Evolutionary conservation across 2,329 filamentous ascomycete species (phyloP).

Genomic region (Penicillium crustosum): DNA sequence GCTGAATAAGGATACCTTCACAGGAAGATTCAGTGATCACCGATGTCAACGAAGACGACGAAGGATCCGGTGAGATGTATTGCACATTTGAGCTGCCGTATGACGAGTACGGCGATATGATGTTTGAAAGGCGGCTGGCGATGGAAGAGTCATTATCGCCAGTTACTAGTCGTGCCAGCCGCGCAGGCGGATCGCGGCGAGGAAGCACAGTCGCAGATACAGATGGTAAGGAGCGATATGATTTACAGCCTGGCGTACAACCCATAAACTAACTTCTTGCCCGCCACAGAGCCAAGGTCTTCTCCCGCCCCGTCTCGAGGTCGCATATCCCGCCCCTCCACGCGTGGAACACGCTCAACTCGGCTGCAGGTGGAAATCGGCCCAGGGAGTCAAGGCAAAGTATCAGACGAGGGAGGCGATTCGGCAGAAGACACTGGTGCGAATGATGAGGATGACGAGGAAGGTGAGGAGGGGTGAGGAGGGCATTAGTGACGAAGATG

Average conservation of each 20-base stretch:
- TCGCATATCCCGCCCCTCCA: constrained; percentile 36
- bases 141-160: constrained; percentile 46
- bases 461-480: constrained; percentile 43
- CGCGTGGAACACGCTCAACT: constrained; percentile 40
- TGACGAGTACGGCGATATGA: constrained; percentile 49
- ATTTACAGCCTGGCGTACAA: not conserved
- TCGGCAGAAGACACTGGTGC: constrained; percentile 38
- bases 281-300: constrained; percentile 41
- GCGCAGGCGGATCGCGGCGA: constrained; percentile 37
- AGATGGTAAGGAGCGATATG: constrained; percentile 41
- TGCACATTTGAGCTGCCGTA: constrained; percentile 65
- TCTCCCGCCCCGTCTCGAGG: constrained; percentile 46
- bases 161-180: constrained; percentile 30
- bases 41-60: constrained; percentile 57
- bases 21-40: constrained; percentile 57
- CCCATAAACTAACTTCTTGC: constrained; percentile 3
- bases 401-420: constrained; percentile 41
- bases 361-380: constrained; percentile 43
- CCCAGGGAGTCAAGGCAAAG: constrained; percentile 29
- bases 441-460: constrained; percentile 42
- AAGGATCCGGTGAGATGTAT: constrained; percentile 55
- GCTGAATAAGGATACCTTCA: constrained; percentile 6
- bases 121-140: constrained; percentile 49
- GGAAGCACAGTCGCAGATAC: constrained; percentile 50
- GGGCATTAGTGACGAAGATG: constrained; percentile 40